Percentiles rank a stretch among this genome's conserved stretches.
Conservation (phyloP, 192 early-diverging fungal genomes). For the Coemansia sp. region DNA sequence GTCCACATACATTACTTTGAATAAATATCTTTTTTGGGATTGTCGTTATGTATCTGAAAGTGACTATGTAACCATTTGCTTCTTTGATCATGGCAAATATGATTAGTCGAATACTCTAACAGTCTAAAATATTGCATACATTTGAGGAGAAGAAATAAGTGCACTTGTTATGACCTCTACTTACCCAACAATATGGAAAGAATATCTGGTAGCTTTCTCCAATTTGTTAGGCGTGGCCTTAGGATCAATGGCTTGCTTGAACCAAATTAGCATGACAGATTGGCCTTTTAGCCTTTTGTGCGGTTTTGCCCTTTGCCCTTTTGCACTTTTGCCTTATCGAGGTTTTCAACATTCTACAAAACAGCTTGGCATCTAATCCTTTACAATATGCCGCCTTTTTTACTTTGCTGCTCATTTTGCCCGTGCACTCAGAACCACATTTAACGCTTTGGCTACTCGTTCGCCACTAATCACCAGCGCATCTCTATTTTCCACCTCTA, state of each 20-base stretch:
- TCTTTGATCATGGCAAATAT: no score
- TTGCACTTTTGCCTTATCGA: neutral
- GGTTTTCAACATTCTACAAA: neutral
- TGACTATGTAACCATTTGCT: no score
- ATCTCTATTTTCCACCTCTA: neutral
- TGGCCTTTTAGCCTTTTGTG: neutral
- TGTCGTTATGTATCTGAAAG: no score
- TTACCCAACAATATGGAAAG: no score
- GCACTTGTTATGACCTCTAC: no score
- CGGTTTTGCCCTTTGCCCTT: no score
- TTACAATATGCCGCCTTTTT: constrained; percentile 15
- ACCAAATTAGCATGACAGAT: neutral
- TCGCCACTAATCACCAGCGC: constrained; percentile 9
- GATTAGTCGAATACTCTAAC: no score
- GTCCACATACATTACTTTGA: no score
- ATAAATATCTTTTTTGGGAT: no score
- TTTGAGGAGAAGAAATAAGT: no score
- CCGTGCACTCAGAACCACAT: neutral
- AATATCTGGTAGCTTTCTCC: no score
- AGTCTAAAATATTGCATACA: no score
- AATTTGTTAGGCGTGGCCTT: neutral
- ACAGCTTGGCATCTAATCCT: neutral
- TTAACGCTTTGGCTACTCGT: neutral
- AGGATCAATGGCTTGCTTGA: neutral
- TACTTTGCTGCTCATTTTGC: neutral